Evolutionary conservation across 331 rosid species (phyloP), one percentile per base, ranked within the genome.

Genomic region (Malus hybrid): DNA sequence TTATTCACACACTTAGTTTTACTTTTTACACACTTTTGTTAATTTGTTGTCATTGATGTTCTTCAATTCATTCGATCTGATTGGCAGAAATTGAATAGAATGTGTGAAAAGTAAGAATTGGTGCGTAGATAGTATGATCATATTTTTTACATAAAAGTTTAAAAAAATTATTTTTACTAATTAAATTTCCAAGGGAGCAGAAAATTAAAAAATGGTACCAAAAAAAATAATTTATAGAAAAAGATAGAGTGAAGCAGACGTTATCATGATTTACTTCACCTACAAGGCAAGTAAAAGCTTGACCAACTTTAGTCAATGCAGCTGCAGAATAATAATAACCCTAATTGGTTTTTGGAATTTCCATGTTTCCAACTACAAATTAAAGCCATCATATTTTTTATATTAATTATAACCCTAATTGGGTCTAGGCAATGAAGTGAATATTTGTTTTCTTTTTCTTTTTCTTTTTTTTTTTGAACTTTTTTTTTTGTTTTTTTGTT

Each of bases 251-350:
- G 62, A 56, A 60, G 52, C 28, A 48, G 12, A 76, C 81, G 75
- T 71, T 29, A 42, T 48, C 13, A 72, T 65, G 63, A 39, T 42
- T 57, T 56, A 36, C 82, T 82, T 82, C n/a, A 12, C 82, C 79
- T 1, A 7, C n/a, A 82, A 73, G 82, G 74, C 82, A 82, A 82
- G 82, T 29, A 77, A 76, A 15, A 18, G 34, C n/a, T 20, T 22
- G 3, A 62, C 19, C 36, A 2, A 6, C 12, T 64, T 16, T 32
- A 6, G 68, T 64, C 68, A 7, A 32, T 32, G 68, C 5, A 32
- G 26, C 68, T 2, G 68, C 44, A 16, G 15, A 32, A 8, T 18
- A 63, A 15, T 63, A 63, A 33, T 22, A 63, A 18, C 33, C 68
- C 8, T 63, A 4, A 4, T 32, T 32, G 24, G 14, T n/a, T 14